Base-by-base conservation (phyloP, 768 basidiomycete species). In the Agaricus subrufescens region DNA sequence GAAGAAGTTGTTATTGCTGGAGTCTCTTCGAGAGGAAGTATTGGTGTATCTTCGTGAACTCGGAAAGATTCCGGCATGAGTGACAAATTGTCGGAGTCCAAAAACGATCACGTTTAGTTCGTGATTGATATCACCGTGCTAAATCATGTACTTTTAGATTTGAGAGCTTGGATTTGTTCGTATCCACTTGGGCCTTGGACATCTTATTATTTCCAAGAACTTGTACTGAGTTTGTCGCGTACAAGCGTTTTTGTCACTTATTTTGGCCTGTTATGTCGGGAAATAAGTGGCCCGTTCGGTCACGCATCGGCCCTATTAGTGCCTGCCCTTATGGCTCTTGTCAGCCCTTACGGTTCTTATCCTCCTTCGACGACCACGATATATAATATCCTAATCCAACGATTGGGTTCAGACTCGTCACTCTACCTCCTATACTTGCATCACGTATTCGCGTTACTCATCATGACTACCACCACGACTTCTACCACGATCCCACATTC, bases 1-100 rank as follows among this genome's bases (percentile, higher is more conserved):
- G 9, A 57, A 54, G 46, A 62, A 62, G 51, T 38, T 54, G 23
- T 43, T 61, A 2, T 34, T 69, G 14, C 25, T 65, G 14, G 66
- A 65, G 11, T 66, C 62, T 1, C 45, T 67, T 10, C 52, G 63
- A 5, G 58, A 57, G 9, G 68, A 69, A 45, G 40, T 69, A 5
- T 63, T 66, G 19, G 38, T 61, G 25, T 64, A 60, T 0, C 52
- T 66, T 15, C 42, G 53, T 12, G 61, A 66, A 37, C 54, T 29
- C 12, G 53, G 53, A 31, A 46, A 46, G 23, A 34, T 34, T 34
- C 34, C 34, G 34, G 6, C 42, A 10, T 30, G 6, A 52, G 15
- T 31, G 30, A 31, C 15, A 34, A 2, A 34, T 34, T 2, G 11
- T 34, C 34, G 31, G 31, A 31, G 31, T 10, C 31, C 31, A 34